These are phyloP conservation scores for Lithohypha guttulata DNA, from an alignment of 2,329 filamentous ascomycete species.

Conservation along the genomic window DNA sequence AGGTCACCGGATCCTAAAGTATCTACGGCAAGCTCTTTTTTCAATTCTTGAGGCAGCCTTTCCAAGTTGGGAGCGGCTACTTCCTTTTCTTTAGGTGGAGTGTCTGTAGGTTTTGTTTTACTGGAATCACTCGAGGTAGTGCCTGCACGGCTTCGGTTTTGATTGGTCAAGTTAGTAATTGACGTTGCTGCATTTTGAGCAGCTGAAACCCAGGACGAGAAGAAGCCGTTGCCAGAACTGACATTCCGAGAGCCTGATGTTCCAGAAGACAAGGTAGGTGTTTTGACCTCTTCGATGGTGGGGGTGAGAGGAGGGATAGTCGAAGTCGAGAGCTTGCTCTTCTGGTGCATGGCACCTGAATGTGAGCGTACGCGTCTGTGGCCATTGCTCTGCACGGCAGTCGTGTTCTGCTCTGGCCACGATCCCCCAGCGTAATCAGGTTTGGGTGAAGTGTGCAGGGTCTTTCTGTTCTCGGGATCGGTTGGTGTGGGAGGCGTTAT, in stretches of 20 bases:
- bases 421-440: constrained; percentile 11
- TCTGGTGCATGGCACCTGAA: constrained; percentile 44
- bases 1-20: constrained; percentile 83
- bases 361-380: constrained; percentile 55
- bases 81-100: constrained; percentile 23
- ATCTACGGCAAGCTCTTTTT: constrained; percentile 67
- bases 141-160: constrained; percentile 34
- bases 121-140: constrained; percentile 26
- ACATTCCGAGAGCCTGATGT: constrained; percentile 13
- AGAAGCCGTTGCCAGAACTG: constrained; percentile 54
- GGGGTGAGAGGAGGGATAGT: constrained; percentile 64
- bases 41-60: constrained; percentile 32
- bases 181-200: constrained; percentile 85
- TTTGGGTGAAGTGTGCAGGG: not conserved
- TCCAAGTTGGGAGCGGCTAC: constrained; percentile 20
- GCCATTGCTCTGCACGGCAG: constrained; percentile 27
- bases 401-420: constrained; percentile 23
- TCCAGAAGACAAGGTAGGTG: constrained; percentile 39
- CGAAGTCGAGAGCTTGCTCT: constrained; percentile 78
- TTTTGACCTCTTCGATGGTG: constrained; percentile 52
- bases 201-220: constrained; percentile 83
- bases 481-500: constrained; percentile 56
- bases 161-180: constrained; percentile 54
- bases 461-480: constrained; percentile 23
- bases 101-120: constrained; percentile 24